Evolutionary conservation across 2,329 filamentous ascomycete species (phyloP).

Genomic region (Coniochaeta prunicola): DNA sequence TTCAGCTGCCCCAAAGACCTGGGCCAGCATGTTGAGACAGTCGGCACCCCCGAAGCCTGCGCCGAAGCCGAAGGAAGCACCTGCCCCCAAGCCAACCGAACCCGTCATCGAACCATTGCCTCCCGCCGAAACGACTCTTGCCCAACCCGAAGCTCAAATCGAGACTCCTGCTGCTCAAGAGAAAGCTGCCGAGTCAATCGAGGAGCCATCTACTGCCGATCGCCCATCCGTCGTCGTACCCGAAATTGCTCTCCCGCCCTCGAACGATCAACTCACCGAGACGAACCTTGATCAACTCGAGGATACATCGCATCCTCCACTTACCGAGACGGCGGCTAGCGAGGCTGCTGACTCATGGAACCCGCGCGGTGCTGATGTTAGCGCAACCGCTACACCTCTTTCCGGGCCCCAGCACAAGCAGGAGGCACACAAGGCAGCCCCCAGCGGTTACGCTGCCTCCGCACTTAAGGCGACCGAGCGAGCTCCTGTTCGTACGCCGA

Average conservation of each 20-base stretch:
- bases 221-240: slow-evolving; percentile 37
- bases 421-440: slow-evolving; percentile 48
- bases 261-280: slow-evolving; percentile 80
- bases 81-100: slow-evolving; percentile 37
- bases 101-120: slow-evolving; percentile 35
- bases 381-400: slow-evolving; percentile 58
- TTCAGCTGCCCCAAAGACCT: slow-evolving; percentile 48
- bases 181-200: slow-evolving; percentile 10
- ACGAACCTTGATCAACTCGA: slow-evolving; percentile 87
- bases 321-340: slow-evolving; percentile 79
- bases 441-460: slow-evolving; percentile 72
- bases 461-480: slow-evolving; percentile 70
- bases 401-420: slow-evolving; percentile 57
- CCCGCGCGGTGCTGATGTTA: slow-evolving; percentile 51
- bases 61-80: slow-evolving; percentile 45
- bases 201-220: slow-evolving; percentile 15
- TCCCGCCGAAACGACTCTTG: slow-evolving; percentile 22
- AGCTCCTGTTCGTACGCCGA: slow-evolving; percentile 60
- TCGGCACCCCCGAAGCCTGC: slow-evolving; percentile 50
- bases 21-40: slow-evolving; percentile 69
- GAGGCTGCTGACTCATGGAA: slow-evolving; percentile 84
- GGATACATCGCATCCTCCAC: slow-evolving; percentile 69
- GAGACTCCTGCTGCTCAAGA: slow-evolving; percentile 17
- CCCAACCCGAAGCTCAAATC: slow-evolving; percentile 7
- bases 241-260: slow-evolving; percentile 54